A percentile compares a stretch with the other conserved stretches of the same genome.
These are phyloP conservation scores for Sordariomycetes sp. DNA, from an alignment of 2,329 filamentous ascomycete species.

Conservation along the genomic window DNA sequence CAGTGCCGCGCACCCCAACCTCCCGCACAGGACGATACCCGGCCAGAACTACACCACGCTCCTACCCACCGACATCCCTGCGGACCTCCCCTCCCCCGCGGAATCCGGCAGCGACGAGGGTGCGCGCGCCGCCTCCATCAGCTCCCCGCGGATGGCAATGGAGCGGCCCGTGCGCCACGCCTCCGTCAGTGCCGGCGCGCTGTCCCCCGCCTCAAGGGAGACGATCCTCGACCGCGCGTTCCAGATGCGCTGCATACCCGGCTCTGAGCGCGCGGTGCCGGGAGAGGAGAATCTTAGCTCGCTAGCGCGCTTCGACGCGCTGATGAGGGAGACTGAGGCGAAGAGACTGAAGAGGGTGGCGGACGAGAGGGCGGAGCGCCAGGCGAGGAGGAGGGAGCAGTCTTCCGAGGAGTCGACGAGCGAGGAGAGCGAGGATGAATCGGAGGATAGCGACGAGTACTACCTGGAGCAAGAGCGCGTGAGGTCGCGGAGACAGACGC, in stretches of 20 bases:
- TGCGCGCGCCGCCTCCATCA: constrained; percentile 42
- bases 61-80: constrained; percentile 38
- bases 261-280: constrained; percentile 36
- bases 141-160: constrained; percentile 39
- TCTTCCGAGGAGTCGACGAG: constrained; percentile 13
- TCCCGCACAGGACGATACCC: constrained; percentile 16
- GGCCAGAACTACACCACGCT: constrained; percentile 36
- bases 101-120: constrained; percentile 37
- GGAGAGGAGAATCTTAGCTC: constrained; percentile 53
- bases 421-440: constrained; percentile 13
- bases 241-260: constrained; percentile 48
- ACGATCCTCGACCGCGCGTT: constrained; percentile 57
- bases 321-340: constrained; percentile 49
- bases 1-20: constrained; percentile 28
- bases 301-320: constrained; percentile 49
- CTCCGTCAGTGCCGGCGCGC: constrained; percentile 29
- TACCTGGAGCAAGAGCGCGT: constrained; percentile 14
- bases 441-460: constrained; percentile 17
- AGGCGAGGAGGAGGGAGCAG: constrained; percentile 7
- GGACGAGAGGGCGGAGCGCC: constrained; percentile 13
- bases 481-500: constrained; percentile 10
- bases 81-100: constrained; percentile 40
- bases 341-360: constrained; percentile 27
- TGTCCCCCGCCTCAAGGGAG: constrained; percentile 37
- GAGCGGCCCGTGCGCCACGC: constrained; percentile 33